These are phyloP conservation scores for Epipyxis sp. DNA, from an alignment of 108 stramenopile genomes.

Conservation along the genomic window DNA sequence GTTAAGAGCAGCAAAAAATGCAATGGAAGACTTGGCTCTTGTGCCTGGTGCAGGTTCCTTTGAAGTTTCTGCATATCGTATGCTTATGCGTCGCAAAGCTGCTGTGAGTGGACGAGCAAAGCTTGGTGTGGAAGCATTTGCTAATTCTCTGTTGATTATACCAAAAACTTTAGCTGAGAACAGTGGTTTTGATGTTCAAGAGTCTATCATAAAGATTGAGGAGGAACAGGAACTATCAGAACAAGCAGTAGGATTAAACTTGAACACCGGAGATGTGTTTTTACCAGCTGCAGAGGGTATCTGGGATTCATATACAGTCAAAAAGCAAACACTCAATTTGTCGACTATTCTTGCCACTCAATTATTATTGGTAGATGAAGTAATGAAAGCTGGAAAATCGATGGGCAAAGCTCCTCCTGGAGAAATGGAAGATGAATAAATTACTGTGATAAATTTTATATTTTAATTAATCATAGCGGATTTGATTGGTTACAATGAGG, in stretches of 20 bases:
- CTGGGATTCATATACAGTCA: slow-evolving; percentile 96
- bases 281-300: slow-evolving; percentile 85
- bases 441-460: too few species aligned
- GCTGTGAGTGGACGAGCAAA: slow-evolving; percentile 80
- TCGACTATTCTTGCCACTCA: slow-evolving; percentile 93
- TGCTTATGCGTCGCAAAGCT: slow-evolving; percentile 18
- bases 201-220: slow-evolving; percentile 73
- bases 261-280: slow-evolving; percentile 85
- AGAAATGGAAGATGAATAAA: slow-evolving; percentile 46
- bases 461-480: too few species aligned
- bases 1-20: slow-evolving; percentile 90
- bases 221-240: slow-evolving; percentile 66
- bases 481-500: too few species aligned
- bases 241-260: slow-evolving; percentile 84
- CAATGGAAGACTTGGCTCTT: slow-evolving; percentile 83
- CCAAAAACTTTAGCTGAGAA: slow-evolving; percentile 98
- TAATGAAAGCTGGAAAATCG: slow-evolving; percentile 96
- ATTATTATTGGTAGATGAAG: slow-evolving; percentile 95
- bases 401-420: slow-evolving; percentile 74
- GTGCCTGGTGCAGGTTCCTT: slow-evolving; percentile 97
- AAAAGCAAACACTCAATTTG: slow-evolving; percentile 86
- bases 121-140: slow-evolving; percentile 92
- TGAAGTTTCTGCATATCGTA: slow-evolving; percentile 77
- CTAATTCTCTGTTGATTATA: slow-evolving; percentile 88
- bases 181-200: slow-evolving; percentile 93